Evolutionary conservation across 2,329 filamentous ascomycete genomes (phyloP).

Genomic region (Cladosporium colombiae): DNA sequence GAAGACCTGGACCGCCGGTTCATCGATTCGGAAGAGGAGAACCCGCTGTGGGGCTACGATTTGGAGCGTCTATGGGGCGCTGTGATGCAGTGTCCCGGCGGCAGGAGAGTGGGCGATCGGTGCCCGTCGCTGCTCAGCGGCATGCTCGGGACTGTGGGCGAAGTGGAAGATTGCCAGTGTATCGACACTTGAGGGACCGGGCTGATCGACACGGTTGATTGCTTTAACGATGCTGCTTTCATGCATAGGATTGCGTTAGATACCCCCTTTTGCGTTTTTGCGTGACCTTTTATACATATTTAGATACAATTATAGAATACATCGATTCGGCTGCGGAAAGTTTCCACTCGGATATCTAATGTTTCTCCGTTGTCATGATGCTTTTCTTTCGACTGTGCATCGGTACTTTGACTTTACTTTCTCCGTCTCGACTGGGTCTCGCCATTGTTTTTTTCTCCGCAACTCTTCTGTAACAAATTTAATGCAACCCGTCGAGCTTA

Average conservation of each 20-base stretch:
- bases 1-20: constrained; percentile 34
- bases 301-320: neutral
- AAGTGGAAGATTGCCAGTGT: constrained; percentile 30
- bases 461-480: too few relatives aligned
- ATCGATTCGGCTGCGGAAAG: neutral
- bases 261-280: neutral
- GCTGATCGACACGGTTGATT: neutral
- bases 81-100: constrained; percentile 37
- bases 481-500: neutral
- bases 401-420: neutral
- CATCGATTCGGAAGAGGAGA: constrained; percentile 33
- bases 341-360: too few relatives aligned
- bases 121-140: constrained; percentile 32
- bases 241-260: neutral
- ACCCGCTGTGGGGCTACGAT: constrained; percentile 40
- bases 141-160: constrained; percentile 23
- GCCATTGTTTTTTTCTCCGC: neutral
- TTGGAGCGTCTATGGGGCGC: constrained; percentile 43
- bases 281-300: neutral
- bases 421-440: neutral
- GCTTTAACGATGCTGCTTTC: neutral
- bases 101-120: constrained; percentile 25
- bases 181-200: constrained; percentile 23
- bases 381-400: neutral
- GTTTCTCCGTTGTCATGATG: neutral